Percentiles rank a stretch among this genome's conserved stretches.
Conservation (phyloP, 768 basidiomycete species). For the Boletus tylopilopsis region DNA sequence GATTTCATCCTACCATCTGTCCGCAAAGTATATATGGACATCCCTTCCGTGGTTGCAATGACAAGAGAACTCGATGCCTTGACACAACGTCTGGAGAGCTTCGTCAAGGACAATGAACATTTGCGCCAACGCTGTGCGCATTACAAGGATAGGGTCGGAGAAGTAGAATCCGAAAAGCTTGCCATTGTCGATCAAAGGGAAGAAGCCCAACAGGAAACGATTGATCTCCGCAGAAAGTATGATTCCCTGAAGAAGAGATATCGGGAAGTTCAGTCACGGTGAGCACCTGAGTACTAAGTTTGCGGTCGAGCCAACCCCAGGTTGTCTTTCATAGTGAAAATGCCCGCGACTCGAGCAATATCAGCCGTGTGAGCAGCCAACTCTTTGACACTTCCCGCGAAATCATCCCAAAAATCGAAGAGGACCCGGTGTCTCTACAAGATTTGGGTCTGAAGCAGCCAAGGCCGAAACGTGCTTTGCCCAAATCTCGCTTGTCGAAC, state of each 20-base stretch:
- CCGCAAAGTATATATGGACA: constrained; percentile 52
- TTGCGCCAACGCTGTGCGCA: constrained; percentile 44
- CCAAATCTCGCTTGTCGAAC: constrained; percentile 17
- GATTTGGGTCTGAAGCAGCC: constrained; percentile 1
- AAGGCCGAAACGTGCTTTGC: constrained; percentile 29
- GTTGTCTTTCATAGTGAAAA: constrained; percentile 3
- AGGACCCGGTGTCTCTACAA: constrained; percentile 13
- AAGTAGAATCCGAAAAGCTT: constrained; percentile 31
- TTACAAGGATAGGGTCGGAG: constrained; percentile 33
- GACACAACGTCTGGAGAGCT: constrained; percentile 36
- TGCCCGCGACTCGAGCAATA: not conserved
- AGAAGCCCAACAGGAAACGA: constrained; percentile 37
- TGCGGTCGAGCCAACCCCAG: not conserved
- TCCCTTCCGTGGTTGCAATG: constrained; percentile 21
- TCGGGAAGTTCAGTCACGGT: constrained; percentile 13
- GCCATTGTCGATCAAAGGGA: constrained; percentile 28
- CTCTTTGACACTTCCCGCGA: constrained; percentile 9
- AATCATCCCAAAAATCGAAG: constrained; percentile 22
- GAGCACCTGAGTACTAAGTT: not conserved
- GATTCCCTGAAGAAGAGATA: constrained; percentile 28
- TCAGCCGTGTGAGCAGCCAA: constrained; percentile 8
- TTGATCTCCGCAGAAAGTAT: constrained; percentile 36
- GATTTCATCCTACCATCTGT: constrained; percentile 55
- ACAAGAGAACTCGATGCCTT: constrained; percentile 35
- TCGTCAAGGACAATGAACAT: constrained; percentile 39